Conservation (phyloP, 2,329 filamentous ascomycete species). For the Coniochaeta pulveracea region DNA sequence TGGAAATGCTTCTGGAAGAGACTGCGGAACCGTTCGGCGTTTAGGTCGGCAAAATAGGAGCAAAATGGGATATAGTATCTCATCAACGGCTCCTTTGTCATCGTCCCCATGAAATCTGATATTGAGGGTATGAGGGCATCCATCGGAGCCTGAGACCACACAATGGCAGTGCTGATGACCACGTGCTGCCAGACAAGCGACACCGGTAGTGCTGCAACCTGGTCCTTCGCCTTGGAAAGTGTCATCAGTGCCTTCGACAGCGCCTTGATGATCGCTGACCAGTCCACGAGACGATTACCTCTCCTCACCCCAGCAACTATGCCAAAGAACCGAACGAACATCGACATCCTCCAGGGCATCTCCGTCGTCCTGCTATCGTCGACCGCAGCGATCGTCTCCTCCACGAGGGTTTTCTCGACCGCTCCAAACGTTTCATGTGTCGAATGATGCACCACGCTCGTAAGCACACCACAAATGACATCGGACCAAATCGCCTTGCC, state of each 20-base stretch:
- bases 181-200: slow-evolving; percentile 44
- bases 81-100: slow-evolving; percentile 56
- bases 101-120: slow-evolving; percentile 48
- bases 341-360: slow-evolving; percentile 28
- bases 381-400: slow-evolving; percentile 28
- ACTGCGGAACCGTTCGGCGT: slow-evolving; percentile 62
- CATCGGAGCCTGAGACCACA: slow-evolving; percentile 67
- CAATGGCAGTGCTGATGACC: slow-evolving; percentile 49
- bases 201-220: slow-evolving; percentile 22
- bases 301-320: slow-evolving; percentile 69
- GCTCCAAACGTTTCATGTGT: slow-evolving; percentile 61
- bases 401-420: slow-evolving; percentile 50
- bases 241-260: slow-evolving; percentile 40
- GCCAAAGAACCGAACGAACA: slow-evolving; percentile 51
- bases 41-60: slow-evolving; percentile 65
- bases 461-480: slow-evolving; percentile 64
- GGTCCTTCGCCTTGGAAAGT: slow-evolving; percentile 27
- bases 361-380: slow-evolving; percentile 21
- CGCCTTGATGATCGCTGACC: slow-evolving; percentile 52
- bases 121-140: slow-evolving; percentile 66
- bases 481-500: slow-evolving; percentile 43
- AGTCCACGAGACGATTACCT: slow-evolving; percentile 62
- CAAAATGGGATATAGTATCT: slow-evolving; percentile 77
- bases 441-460: slow-evolving; percentile 74
- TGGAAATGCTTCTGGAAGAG: slow-evolving; percentile 76